phyloP scores from a whole-genome alignment of 495 filamentous ascomycete genomes.

The Mytilinidion resinicola region DNA sequence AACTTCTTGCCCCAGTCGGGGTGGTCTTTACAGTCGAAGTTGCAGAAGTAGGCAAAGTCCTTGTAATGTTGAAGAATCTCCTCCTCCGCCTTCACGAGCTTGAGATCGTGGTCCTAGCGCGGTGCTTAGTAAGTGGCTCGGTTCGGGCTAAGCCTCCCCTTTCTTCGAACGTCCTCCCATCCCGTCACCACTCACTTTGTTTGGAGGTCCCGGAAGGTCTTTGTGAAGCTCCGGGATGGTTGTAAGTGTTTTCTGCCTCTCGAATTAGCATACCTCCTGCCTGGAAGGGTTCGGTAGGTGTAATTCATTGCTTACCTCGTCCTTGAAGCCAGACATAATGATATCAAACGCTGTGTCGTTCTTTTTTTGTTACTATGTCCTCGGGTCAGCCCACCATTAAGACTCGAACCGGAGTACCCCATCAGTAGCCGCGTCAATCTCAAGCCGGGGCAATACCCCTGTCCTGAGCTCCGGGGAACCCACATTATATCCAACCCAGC shows the following conservation, averaged over 20 bases:
- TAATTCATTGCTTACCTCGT: not conserved
- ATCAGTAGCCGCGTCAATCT: not conserved
- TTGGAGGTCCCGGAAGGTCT: not conserved
- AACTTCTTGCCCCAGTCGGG: slow-evolving; percentile 1
- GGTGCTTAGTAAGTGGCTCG: too few species aligned
- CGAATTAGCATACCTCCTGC: not conserved
- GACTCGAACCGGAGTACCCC: not conserved
- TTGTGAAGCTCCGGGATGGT: not conserved
- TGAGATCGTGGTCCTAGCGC: not conserved
- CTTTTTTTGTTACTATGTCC: not conserved
- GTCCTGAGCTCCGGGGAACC: not conserved
- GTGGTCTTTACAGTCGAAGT: slow-evolving; percentile 1
- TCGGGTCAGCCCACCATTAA: slow-evolving; percentile 1
- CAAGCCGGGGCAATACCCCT: not conserved
- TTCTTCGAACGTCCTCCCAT: too few species aligned
- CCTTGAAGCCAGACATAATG: slow-evolving; percentile 1
- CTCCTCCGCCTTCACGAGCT: not conserved
- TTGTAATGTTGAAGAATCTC: slow-evolving; percentile 6
- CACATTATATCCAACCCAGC: not conserved
- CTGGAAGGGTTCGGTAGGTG: not conserved
- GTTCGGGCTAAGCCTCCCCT: too few species aligned
- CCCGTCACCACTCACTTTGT: not conserved
- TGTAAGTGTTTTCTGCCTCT: not conserved
- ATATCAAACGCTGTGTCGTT: not conserved
- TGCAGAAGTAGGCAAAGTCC: slow-evolving; percentile 4